These are phyloP conservation scores for Lenwebbia sp. DNA, from an alignment of 345 rosid genomes.

Conservation along the genomic window DNA sequence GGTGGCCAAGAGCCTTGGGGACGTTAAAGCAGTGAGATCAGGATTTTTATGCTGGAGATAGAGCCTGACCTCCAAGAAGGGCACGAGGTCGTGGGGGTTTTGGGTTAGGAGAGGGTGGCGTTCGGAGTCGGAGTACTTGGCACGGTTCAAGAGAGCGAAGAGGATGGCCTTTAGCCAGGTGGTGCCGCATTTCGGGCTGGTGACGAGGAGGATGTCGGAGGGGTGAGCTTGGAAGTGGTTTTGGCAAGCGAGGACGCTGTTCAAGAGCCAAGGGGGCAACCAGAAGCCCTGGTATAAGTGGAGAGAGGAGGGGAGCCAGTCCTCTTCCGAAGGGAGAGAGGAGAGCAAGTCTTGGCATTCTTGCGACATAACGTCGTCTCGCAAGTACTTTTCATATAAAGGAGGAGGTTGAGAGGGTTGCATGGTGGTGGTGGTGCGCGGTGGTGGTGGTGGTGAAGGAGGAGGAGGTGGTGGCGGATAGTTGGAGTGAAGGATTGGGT, in stretches of 20 bases:
- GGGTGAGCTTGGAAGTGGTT: neutral
- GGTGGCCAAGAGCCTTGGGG: neutral
- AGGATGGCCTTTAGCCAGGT: too few relatives aligned
- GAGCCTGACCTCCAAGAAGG: neutral
- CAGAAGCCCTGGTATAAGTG: neutral
- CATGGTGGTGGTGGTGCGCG: neutral
- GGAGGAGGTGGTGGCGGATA: neutral
- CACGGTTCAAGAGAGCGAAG: too few relatives aligned
- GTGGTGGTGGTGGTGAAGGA: neutral
- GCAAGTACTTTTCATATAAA: neutral
- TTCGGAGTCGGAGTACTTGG: neutral
- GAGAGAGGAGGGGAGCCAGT: neutral
- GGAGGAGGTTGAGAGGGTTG: neutral
- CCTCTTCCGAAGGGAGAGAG: neutral
- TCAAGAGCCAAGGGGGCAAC: neutral
- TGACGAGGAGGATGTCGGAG: too few relatives aligned
- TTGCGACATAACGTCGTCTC: neutral
- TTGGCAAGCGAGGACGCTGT: neutral
- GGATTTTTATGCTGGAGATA: neutral
- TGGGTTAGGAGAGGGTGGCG: neutral
- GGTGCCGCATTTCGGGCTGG: too few relatives aligned
- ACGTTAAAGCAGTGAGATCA: neutral
- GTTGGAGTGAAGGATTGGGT: neutral
- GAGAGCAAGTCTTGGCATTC: neutral
- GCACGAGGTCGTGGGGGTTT: slow-evolving; percentile 5